Base-by-base conservation (phyloP, 2,329 filamentous ascomycete species). In the Pyrenophora seminiperda region DNA sequence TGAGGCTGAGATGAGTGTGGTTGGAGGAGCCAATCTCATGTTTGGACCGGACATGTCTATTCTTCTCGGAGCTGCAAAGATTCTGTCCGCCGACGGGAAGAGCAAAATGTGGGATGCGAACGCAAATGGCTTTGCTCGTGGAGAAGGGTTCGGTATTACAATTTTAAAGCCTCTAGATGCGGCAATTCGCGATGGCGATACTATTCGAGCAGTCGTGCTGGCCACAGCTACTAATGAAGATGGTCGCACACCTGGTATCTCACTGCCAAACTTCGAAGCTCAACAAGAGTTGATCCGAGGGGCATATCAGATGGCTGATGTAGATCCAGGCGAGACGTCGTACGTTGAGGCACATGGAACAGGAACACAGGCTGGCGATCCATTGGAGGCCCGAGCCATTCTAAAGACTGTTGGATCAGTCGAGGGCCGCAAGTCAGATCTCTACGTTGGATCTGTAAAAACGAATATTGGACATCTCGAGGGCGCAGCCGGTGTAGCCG, bases 221-320 rank as follows among this genome's bases (percentile, higher is more conserved):
- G 64, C 57, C 3, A 65, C 59, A n/a, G 66, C 62, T 1, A 41
- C 62, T 0, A 79, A 78, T 48, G 71, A 76, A 47, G 83, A 87
- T 59, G 84, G 84, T 13, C 65, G 69, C 14, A 86, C 83, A 0
- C 68, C 63, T n/a, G 82, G 82, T 0, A 79, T 85, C 49, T 84
- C 82, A 0, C 75, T 82, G 65, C 83, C 83, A 0, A 83, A 81
- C 75, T 9, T 72, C 78, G 84, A 61, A 79, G 71, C 76, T 1
- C 78, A 80, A 54, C 55, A 62, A 38, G 39, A 45, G 1, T 49
- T 69, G 6, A 63, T 67, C 5, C 51, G 62, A 1, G 52, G 53
- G 2, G 59, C 63, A 7, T 68, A 69, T 17, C 41, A 44, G 4
- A 53, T 55, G 5, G 62, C 45, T 1, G 65, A 59, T 2, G 57